phyloP scores from a whole-genome alignment of 1,284 basidiomycete species.

The Xanthoconium separans region DNA sequence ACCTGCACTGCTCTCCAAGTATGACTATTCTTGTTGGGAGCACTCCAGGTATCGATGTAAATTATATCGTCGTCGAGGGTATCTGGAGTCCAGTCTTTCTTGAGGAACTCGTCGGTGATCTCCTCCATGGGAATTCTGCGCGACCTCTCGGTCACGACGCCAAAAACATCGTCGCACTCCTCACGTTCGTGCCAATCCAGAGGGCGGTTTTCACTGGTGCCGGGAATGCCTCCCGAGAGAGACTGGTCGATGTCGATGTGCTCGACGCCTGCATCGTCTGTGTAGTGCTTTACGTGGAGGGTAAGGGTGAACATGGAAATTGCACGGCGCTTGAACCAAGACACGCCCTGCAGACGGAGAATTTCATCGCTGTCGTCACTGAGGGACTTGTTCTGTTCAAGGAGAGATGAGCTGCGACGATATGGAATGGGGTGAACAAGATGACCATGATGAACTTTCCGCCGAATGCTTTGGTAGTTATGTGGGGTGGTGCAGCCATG shows the following conservation, averaged over 20 bases:
- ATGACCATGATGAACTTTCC: slow-evolving; percentile 45
- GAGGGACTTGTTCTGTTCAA: slow-evolving; percentile 34
- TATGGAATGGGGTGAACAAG: neutral
- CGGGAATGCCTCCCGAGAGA: slow-evolving; percentile 44
- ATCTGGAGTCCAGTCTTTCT: slow-evolving; percentile 54
- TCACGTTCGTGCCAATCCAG: slow-evolving; percentile 41
- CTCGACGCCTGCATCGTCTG: slow-evolving; percentile 41
- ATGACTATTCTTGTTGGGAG: slow-evolving; percentile 50
- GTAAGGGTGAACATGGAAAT: slow-evolving; percentile 42
- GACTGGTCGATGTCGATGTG: slow-evolving; percentile 46
- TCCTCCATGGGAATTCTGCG: slow-evolving; percentile 48
- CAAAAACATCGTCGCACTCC: slow-evolving; percentile 44
- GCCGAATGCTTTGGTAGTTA: slow-evolving; percentile 44
- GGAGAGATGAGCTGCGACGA: slow-evolving; percentile 1
- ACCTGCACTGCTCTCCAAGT: slow-evolving; percentile 61
- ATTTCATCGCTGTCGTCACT: slow-evolving; percentile 47
- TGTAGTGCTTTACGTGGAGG: slow-evolving; percentile 43
- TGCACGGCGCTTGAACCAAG: slow-evolving; percentile 47
- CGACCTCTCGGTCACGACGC: slow-evolving; percentile 45
- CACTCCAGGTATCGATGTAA: slow-evolving; percentile 49
- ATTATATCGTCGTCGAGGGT: slow-evolving; percentile 51
- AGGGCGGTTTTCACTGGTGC: slow-evolving; percentile 39
- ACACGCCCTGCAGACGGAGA: slow-evolving; percentile 49
- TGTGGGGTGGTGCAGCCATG: slow-evolving; percentile 50
- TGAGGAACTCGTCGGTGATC: slow-evolving; percentile 51